A percentile compares a stretch with the other conserved stretches of the same genome.
Conservation (phyloP, 768 basidiomycete species). For the Kockovaella imperatae region DNA sequence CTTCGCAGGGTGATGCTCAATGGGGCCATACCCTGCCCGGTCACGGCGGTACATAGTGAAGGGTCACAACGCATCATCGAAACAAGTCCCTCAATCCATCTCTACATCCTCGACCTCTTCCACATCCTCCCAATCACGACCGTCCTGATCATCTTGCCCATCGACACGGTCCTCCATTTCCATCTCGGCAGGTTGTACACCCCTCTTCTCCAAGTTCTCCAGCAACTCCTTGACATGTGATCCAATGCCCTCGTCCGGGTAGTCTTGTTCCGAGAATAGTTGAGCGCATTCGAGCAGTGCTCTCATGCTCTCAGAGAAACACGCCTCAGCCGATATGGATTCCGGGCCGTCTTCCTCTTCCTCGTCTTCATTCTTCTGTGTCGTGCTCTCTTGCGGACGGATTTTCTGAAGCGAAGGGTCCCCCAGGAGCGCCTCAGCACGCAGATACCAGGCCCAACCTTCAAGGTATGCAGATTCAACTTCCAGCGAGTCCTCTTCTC, state of each 20-base stretch:
- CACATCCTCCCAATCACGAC: conserved; percentile 54
- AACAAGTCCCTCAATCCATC: conserved; percentile 42
- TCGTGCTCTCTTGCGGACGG: conserved; percentile 49
- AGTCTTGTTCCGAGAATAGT: conserved; percentile 64
- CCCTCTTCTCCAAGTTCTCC: conserved; percentile 57
- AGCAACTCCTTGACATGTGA: conserved; percentile 70
- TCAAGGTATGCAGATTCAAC: conserved; percentile 92
- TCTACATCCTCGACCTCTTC: conserved; percentile 57
- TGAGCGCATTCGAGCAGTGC: conserved; percentile 76
- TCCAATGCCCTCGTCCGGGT: conserved; percentile 67
- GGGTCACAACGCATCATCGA: background rate
- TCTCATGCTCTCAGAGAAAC: conserved; percentile 68
- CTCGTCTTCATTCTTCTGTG: conserved; percentile 53
- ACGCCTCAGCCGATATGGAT: conserved; percentile 64
- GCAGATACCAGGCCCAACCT: conserved; percentile 82
- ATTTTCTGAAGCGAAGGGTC: conserved; percentile 2
- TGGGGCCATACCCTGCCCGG: conserved; percentile 29
- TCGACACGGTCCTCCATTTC: conserved; percentile 55
- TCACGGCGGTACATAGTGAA: conserved; percentile 22
- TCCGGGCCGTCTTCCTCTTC: conserved; percentile 43
- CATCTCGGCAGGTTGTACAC: conserved; percentile 57
- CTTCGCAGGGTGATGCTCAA: conserved; percentile 12
- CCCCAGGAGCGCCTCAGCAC: conserved; percentile 27
- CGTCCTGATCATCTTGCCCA: conserved; percentile 59
- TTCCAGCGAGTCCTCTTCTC: conserved; percentile 72